Conservation (phyloP, 108 stramenopile genomes). For the Nitzschia sp. region DNA sequence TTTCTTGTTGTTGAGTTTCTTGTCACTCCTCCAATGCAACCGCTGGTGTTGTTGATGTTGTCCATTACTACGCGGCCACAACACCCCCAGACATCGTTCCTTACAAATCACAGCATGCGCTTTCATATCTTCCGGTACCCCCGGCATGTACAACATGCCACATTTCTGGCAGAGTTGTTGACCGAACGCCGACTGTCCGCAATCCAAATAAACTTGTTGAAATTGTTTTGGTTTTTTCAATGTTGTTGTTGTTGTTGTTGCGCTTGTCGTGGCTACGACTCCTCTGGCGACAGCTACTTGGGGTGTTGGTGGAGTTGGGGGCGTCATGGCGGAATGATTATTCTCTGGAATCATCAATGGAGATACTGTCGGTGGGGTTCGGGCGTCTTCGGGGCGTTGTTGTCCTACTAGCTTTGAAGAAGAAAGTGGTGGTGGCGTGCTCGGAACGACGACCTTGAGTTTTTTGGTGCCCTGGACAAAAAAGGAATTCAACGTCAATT, state of each 20-base stretch:
- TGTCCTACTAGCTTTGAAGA: too few species aligned
- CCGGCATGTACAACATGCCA: slow-evolving; percentile 74
- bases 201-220: slow-evolving; percentile 77
- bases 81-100: slow-evolving; percentile 54
- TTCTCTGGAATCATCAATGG: neutral
- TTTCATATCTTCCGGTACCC: slow-evolving; percentile 58
- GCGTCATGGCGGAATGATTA: too few species aligned
- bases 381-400: neutral
- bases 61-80: slow-evolving; percentile 17
- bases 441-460: neutral
- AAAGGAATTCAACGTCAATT: slow-evolving; percentile 1
- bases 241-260: neutral
- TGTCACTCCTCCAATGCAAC: too few species aligned
- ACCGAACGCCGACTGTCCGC: slow-evolving; percentile 74
- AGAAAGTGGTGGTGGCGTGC: neutral
- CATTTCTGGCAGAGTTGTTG: slow-evolving; percentile 65
- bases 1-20: neutral
- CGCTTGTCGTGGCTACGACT: neutral
- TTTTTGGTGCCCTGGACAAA: neutral
- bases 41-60: neutral
- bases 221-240: slow-evolving; percentile 1
- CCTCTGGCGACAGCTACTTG: too few species aligned
- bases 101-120: slow-evolving; percentile 60
- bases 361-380: neutral
- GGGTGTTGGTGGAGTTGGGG: neutral